Evolutionary conservation across 768 basidiomycete species (phyloP), one percentile per base, ranked within the genome.

Genomic region (Calocera cornea): DNA sequence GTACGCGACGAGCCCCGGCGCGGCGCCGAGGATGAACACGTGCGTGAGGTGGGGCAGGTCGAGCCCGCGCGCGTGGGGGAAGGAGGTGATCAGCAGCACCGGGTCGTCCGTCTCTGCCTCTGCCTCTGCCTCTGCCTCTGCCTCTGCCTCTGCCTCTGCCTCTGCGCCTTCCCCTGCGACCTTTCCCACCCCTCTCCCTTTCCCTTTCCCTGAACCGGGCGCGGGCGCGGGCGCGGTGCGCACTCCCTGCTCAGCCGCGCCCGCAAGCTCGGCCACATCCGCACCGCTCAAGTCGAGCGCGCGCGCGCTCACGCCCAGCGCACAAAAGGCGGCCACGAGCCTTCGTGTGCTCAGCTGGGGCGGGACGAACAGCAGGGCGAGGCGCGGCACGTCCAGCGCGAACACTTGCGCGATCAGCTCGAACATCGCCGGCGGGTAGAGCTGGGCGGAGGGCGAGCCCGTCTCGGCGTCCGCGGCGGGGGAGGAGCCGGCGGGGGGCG

Each of bases 401-500:
- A 91, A 87, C 2, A 81, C 80, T 11, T 83, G 81, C 3, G 87
- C 89, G 63, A 91, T 80, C 1, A 86, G 86, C 73, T 91, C 89
- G 70, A 90, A 72, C 34, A 80, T 76, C 69, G 80, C 78, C 5
- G 82, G 79, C 71, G 84, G 54, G 54, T 60, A 60, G 24, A 16
- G 11, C 11, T 11, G 31, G n/a, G n/a, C n/a, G 54, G 31, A 16
- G 31, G 31, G 24, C 54, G 24, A 2, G 54, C 31, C 31, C 31
- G 54, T 2, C 31, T 12, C 24, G 16, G 54, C 8, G n/a, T n/a
- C n/a, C n/a, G n/a, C n/a, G n/a, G n/a, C n/a, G n/a, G n/a, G n/a
- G n/a, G n/a, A n/a, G n/a, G n/a, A n/a, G n/a, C n/a, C n/a, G 14
- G 31, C 5, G 54, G 54, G 31, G 19, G 31, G 54, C 14, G 54